Base-by-base conservation (phyloP, 148 eudicot genomes). In the Oxyria digyna region DNA sequence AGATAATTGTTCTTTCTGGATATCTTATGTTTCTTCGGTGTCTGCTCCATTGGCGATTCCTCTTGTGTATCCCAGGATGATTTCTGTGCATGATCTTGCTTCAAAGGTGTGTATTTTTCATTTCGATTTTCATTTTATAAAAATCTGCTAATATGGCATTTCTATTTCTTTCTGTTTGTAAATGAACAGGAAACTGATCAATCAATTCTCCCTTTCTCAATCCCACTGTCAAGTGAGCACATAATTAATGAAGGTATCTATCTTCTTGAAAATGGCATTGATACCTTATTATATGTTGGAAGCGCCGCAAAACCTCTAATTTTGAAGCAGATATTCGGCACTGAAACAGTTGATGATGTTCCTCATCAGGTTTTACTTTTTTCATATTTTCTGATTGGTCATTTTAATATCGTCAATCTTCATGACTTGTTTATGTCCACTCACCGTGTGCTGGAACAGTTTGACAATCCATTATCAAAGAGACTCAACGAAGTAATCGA, bases 241-340 rank as follows among this genome's bases (percentile, higher is more conserved):
- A 59, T 93, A 48, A 79, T 32, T 72, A 96, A 87, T 68, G 81
- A 81, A 49, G 98, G 98, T 27, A 81, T 93, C 68, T 93, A 89
- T 70, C 95, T 93, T 82, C 91, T 93, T 57, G 98, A 93, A 79
- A 93, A 86, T 80, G 98, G 98, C 18, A 82, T 84, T 67, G 95
- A 93, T 81, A 88, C 95, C 73, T 80, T 93, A 68, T 80, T 93
- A 17, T 93, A 85, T 72, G 74, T 86, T 68, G 91, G 95, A 48
- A 81, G 49, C 71, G 76, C 88, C 66, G 90, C 69, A n/a, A 79
- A 90, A 80, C 88, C 85, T 74, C 77, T 76, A 79, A 71, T 80
- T 45, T 24, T 82, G 72, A 80, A 76, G 17, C 85, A 82, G 76
- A 68, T 93, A 57, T 87, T 93, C 73, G 96, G 89, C 67, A 72